Evolutionary conservation across 2,329 filamentous ascomycete species (phyloP).

Genomic region (Sordariomycetes sp.): DNA sequence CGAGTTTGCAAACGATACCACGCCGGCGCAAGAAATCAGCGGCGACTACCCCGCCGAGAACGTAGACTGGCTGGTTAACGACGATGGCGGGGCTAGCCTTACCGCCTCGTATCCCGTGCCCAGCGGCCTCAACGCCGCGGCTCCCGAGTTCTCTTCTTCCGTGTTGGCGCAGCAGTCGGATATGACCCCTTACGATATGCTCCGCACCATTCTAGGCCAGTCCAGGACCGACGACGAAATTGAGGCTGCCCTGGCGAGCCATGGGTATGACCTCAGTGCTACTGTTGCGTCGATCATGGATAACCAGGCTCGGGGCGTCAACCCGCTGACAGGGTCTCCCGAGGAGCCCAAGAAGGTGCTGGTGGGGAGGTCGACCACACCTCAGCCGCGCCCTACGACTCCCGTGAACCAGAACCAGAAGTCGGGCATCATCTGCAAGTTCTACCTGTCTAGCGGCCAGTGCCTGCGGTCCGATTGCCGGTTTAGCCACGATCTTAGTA

Average conservation of each 20-base stretch:
- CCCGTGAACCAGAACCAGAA: conserved; percentile 62
- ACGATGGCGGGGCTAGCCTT: conserved; percentile 62
- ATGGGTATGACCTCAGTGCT: conserved; percentile 87
- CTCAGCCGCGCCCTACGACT: conserved; percentile 64
- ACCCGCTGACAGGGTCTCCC: conserved; percentile 18
- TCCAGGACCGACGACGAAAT: conserved; percentile 89
- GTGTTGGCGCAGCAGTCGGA: conserved; percentile 59
- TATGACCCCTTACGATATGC: conserved; percentile 97
- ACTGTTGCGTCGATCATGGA: conserved; percentile 88
- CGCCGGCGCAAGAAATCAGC: conserved; percentile 73
- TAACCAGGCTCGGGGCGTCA: conserved; percentile 35
- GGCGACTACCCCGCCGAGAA: conserved; percentile 89
- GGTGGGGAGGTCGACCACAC: conserved; percentile 82
- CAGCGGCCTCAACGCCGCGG: conserved; percentile 65
- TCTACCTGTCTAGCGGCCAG: conserved; percentile 90
- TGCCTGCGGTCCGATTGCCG: conserved; percentile 92
- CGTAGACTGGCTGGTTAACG: conserved; percentile 94
- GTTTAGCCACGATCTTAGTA: conserved; percentile 93
- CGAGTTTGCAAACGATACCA: conserved; percentile 77
- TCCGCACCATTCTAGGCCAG: conserved; percentile 86
- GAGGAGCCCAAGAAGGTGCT: conserved; percentile 58
- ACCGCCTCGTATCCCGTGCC: conserved; percentile 64
- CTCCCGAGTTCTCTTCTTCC: conserved; percentile 60
- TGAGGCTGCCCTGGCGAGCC: conserved; percentile 75
- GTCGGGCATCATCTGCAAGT: conserved; percentile 89